Evolutionary conservation across 768 basidiomycete species (phyloP).

Genomic region (Psilocybe cyanescens): DNA sequence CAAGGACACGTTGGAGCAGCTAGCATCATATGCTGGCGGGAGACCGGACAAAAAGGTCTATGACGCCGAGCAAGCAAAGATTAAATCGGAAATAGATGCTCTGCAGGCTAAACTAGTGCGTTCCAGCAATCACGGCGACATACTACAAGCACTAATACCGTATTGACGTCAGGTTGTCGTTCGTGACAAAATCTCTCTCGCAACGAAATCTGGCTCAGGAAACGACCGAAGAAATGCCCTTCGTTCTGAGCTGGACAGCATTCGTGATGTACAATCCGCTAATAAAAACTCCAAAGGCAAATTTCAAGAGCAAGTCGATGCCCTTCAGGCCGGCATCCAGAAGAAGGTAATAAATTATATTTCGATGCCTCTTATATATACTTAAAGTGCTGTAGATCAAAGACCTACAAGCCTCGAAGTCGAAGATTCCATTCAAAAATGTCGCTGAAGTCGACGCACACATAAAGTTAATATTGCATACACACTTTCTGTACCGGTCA

Average conservation of each 20-base stretch:
- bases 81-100: slow-evolving; percentile 84
- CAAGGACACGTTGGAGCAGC: slow-evolving; percentile 47
- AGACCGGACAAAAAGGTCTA: slow-evolving; percentile 87
- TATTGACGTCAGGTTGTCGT: slow-evolving; percentile 55
- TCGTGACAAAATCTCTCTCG: slow-evolving; percentile 74
- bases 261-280: slow-evolving; percentile 79
- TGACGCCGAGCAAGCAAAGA: slow-evolving; percentile 82
- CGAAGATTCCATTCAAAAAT: slow-evolving; percentile 79
- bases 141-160: slow-evolving; percentile 12
- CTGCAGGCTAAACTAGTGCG: slow-evolving; percentile 82
- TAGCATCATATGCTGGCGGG: slow-evolving; percentile 42
- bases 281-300: slow-evolving; percentile 74
- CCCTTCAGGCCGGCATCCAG: slow-evolving; percentile 74
- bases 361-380: slow-evolving; percentile 8
- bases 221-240: slow-evolving; percentile 77
- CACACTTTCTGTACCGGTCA: neutral
- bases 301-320: slow-evolving; percentile 77
- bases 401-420: slow-evolving; percentile 80
- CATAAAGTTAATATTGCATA: slow-evolving; percentile 64
- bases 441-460: slow-evolving; percentile 87
- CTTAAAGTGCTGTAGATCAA: slow-evolving; percentile 59
- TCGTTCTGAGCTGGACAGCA: slow-evolving; percentile 77
- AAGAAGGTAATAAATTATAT: slow-evolving; percentile 65
- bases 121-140: slow-evolving; percentile 18
- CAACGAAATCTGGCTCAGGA: slow-evolving; percentile 60